phyloP scores from a whole-genome alignment of 2,329 filamentous ascomycete species.

The Claviceps purpurea region DNA sequence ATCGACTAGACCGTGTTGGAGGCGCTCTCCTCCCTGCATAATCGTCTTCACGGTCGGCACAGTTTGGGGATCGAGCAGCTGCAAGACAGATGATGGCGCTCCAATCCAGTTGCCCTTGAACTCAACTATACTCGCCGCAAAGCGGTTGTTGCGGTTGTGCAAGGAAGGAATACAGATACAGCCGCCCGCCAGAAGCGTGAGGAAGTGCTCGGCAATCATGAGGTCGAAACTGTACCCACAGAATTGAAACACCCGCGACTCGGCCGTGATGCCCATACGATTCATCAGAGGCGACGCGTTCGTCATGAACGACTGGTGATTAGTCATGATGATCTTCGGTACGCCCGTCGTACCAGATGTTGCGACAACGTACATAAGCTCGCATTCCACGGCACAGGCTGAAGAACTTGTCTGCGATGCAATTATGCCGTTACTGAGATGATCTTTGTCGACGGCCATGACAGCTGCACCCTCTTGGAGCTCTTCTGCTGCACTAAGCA shows the following conservation, averaged over 20 bases:
- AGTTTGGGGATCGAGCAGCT: not conserved
- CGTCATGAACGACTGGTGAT: not conserved
- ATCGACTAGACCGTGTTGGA: not conserved
- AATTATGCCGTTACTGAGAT: no score
- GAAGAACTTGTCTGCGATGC: not conserved
- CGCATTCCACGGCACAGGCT: not conserved
- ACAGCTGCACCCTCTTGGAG: not conserved
- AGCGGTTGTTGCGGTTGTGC: not conserved
- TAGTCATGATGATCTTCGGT: not conserved
- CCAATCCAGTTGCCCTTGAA: not conserved
- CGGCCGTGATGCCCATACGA: not conserved
- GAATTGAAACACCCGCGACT: slow-evolving; percentile 2
- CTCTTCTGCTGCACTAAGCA: not conserved
- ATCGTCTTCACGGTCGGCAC: not conserved
- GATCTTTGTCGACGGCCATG: no score
- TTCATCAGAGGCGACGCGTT: not conserved
- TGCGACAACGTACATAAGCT: not conserved
- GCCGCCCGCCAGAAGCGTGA: not conserved
- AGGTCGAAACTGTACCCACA: slow-evolving; percentile 1
- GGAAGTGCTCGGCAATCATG: not conserved
- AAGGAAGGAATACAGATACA: slow-evolving; percentile 1
- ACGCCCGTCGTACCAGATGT: not conserved
- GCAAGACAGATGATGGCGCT: not conserved
- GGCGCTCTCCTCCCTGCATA: not conserved
- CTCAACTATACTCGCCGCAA: not conserved